Base-by-base conservation (phyloP, 768 basidiomycete species). In the Calocera viscosa region DNA sequence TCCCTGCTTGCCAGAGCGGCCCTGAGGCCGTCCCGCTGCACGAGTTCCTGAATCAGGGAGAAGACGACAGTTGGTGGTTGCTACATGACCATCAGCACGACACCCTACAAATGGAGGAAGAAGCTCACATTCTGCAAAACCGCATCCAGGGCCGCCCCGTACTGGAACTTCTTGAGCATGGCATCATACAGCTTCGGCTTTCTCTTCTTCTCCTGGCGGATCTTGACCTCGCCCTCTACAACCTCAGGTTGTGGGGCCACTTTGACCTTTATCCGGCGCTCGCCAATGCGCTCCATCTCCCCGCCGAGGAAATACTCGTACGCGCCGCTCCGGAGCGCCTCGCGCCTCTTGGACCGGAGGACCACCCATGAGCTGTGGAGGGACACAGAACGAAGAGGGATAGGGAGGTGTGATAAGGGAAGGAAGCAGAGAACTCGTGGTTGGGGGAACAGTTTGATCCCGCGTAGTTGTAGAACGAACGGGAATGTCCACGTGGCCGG, bases 121-220 rank as follows among this genome's bases (percentile, higher is more conserved):
- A n/a, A n/a, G n/a, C 22, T 26, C 3, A 32, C 22, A 2, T 65
- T 11, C 0, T 49, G 19, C 22, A 98, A 77, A 14, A 94, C 94
- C 3, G 91, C 86, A 77, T 99, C 95, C 66, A 99, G 78, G 2
- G 96, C 96, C 38, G 92, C 92, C 8, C 89, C 88, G 76, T 99
- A 98, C 73, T 90, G 91, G 82, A 98, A 99, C 40, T 78, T 81
- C 76, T 98, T 98, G 63, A 99, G 80, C 64, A 91, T 78, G 72
- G 84, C 84, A 75, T 99, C 96, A 76, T 96, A 96, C 66, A 91
- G 88, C 75, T 83, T 88, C 60, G 98, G 77, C 68, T 84, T 82
- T 74, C 82, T 86, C 74, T 78, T 83, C 67, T 87, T 82, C 74
- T 83, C 83, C 66, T 81, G 85, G 76, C 92, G 88, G 17, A 95